These are phyloP conservation scores for Canavalia gladiata DNA, from an alignment of 306 rosid genomes.

Conservation along the genomic window DNA sequence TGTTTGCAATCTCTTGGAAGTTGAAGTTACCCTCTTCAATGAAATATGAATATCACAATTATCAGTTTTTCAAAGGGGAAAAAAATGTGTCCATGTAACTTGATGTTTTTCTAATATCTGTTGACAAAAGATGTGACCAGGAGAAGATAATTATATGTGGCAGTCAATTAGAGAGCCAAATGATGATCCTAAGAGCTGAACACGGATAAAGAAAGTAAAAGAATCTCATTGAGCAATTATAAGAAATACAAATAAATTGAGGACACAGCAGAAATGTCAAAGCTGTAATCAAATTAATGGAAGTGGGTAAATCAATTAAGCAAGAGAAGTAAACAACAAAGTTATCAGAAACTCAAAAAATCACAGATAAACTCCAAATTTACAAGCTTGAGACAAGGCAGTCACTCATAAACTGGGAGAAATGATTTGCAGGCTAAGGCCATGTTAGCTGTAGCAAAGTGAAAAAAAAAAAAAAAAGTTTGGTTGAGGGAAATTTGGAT, in stretches of 20 bases:
- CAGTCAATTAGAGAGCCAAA: not conserved
- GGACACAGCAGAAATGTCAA: slow-evolving; percentile 9
- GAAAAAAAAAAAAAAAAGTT: not conserved
- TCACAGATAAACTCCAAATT: not conserved
- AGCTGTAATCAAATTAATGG: slow-evolving; percentile 11
- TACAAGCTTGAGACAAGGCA: slow-evolving; percentile 1
- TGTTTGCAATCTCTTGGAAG: slow-evolving; percentile 29
- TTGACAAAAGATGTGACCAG: not conserved
- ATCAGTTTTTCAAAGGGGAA: slow-evolving; percentile 8
- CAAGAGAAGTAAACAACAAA: slow-evolving; percentile 34
- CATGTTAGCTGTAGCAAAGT: not conserved
- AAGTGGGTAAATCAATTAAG: slow-evolving; percentile 15
- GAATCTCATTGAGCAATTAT: slow-evolving; percentile 16
- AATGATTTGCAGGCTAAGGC: not conserved
- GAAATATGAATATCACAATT: slow-evolving; percentile 11
- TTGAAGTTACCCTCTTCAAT: not conserved
- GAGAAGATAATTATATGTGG: not conserved
- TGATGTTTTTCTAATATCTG: not conserved
- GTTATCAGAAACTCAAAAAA: not conserved
- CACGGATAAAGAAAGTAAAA: slow-evolving; percentile 31
- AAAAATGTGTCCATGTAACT: not conserved
- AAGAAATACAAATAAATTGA: slow-evolving; percentile 11
- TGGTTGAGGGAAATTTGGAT: not conserved
- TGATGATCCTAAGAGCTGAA: slow-evolving; percentile 3
- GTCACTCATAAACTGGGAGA: not conserved